Evolutionary conservation across 2,329 filamentous ascomycete genomes (phyloP), one percentile per base, ranked within the genome.

Genomic region (Colletotrichum nymphaeae): DNA sequence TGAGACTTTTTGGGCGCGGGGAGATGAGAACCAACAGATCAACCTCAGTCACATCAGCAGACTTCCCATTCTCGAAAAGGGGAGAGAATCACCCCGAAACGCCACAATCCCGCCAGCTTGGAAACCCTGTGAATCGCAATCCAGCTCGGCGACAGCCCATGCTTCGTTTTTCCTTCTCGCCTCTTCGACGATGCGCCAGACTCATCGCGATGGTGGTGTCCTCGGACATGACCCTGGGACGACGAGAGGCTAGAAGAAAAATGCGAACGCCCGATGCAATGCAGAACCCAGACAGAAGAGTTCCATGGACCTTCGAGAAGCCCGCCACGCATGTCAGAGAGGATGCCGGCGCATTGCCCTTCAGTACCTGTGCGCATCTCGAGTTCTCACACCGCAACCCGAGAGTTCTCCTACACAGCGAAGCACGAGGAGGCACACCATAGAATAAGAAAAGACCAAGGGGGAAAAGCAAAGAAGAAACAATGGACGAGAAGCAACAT

Each of bases 21-120:
- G n/a, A 30, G 46, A 55, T 12, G 46, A 8, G 19, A 22, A 53
- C 46, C 28, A 37, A 49, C 42, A 49, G 42, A 49, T 49, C 19
- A n/a, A n/a, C 42, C 22, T 37, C 57, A 59, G 32, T 42, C 57
- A 22, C 57, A 64, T 28, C 62, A n/a, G 46, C 62, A 55, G 28
- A 63, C 22, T 19, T 42, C 37, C 37, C 37, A 42, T 42, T 42
- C 52, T 19, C 28, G 26, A 26, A 57, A 32, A 46, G 53, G 30
- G 32, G 68, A 71, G 46, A 28, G 62, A 52, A n/a, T 35, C 56
- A 19, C 63, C 24, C 63, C 46, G 28, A 55, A 49, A 68, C 69
- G 63, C 69, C 69, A 62, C 63, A 49, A 57, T 67, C 69, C 69
- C 63, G 63, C 32, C 56, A 42, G 49, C 60, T 37, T 49, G 56